A percentile compares a stretch with the other conserved stretches of the same genome.
Evolutionary conservation across 257 asterid species (phyloP).

Genomic region (Cinchona pubescens): DNA sequence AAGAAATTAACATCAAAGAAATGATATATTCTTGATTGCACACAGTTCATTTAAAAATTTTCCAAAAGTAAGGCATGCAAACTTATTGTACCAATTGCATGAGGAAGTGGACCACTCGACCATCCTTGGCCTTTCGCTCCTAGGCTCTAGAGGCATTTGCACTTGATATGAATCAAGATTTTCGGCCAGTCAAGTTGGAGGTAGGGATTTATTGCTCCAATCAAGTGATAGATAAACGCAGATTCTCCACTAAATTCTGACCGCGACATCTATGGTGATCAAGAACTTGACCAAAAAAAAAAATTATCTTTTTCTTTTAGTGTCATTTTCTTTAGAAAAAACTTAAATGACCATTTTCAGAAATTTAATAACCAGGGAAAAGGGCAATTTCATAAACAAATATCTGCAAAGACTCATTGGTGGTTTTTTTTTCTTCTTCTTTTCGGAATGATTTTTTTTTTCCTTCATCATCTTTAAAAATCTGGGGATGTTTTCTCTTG

Average conservation of each 20-base stretch:
- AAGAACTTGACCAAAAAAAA: background rate
- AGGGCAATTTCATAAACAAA: background rate
- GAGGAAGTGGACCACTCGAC: background rate
- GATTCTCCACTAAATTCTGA: constrained; percentile 9
- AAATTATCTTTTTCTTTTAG: background rate
- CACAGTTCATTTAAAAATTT: too few species aligned
- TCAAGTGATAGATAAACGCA: background rate
- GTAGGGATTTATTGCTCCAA: background rate
- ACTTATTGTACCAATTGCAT: too few species aligned
- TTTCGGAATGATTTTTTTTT: too few species aligned
- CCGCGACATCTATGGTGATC: constrained; percentile 8
- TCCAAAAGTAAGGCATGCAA: too few species aligned
- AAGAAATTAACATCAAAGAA: too few species aligned
- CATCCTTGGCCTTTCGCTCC: background rate
- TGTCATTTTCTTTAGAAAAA: background rate
- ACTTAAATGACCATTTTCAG: background rate
- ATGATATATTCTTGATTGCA: too few species aligned
- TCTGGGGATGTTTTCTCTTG: too few species aligned
- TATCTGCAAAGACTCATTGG: background rate
- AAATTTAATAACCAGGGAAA: background rate
- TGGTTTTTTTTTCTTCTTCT: too few species aligned
- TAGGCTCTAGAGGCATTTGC: background rate
- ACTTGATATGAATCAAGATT: background rate
- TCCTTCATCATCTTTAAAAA: too few species aligned
- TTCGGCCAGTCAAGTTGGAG: background rate